Evolutionary conservation across 441 rosid species (phyloP), one percentile per base, ranked within the genome.

Genomic region (Rhodomyrtus psidioides): DNA sequence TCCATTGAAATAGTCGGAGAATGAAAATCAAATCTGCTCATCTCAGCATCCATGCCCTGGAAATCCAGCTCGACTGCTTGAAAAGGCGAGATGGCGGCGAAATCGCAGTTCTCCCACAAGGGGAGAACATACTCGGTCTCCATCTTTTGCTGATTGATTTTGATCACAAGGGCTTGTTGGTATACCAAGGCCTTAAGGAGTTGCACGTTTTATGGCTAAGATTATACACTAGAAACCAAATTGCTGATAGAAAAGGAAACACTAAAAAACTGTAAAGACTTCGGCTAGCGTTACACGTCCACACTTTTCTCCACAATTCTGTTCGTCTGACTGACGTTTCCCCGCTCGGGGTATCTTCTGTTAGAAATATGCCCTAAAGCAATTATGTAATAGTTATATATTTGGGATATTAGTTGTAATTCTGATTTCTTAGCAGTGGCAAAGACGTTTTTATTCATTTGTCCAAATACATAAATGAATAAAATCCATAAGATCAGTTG

Each of bases 31-130:
- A 83, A 87, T 75, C 39, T 76, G 81, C 85, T 58, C 84, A 85
- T 23, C 55, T 62, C 87, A 70, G 30, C 75, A 81, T 87, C 86
- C 75, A 27, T 58, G 54, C 82, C 86, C 28, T 54, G 83, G 53
- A 84, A 75, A 42, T 54, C 75, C 44, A 88, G 55, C 12, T 86
- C 90, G 34, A 26, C 44, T 84, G 84, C 88, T 84, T 84, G 89
- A 81, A 70, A 9, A 53, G 86, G 15, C 51, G 59, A 84, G 55
- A n/a, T 86, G 27, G 75, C 26, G 16, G 85, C 14, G n/a, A 65
- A 34, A 65, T 21, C 57, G 83, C 83, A 86, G 51, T 55, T 83
- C 53, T 60, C 85, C 90, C 87, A 83, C 30, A 30, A 82, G 23
- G 51, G 54, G 55, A 83, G 86, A 75, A 75, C 57, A 24, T 60